phyloP scores from a whole-genome alignment of 1,139 yeast genomes.

The Suhomyces choctaworum region DNA sequence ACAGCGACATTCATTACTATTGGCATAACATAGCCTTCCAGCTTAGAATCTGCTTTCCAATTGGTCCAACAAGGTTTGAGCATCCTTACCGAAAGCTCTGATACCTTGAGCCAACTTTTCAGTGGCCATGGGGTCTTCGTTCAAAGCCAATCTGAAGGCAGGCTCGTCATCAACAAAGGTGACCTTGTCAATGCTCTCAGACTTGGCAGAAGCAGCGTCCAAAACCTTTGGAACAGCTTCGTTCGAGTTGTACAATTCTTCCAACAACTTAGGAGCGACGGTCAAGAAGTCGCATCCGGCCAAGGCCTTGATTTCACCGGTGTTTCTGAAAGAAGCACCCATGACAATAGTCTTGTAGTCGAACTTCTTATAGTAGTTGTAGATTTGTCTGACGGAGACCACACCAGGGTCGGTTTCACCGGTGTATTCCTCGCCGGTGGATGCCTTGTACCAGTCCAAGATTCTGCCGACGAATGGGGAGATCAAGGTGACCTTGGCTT shows the following conservation, averaged over 20 bases:
- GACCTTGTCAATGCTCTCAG: slow-evolving; percentile 66
- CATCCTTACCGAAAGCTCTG: slow-evolving; percentile 94
- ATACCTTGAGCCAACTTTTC: slow-evolving; percentile 98
- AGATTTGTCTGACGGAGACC: slow-evolving; percentile 78
- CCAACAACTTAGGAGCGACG: slow-evolving; percentile 90
- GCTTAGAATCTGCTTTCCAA: slow-evolving; percentile 68
- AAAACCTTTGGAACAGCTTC: slow-evolving; percentile 80
- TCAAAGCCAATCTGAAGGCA: slow-evolving; percentile 83
- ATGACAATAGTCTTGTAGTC: slow-evolving; percentile 96
- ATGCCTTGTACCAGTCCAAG: slow-evolving; percentile 96
- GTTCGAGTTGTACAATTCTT: slow-evolving; percentile 77
- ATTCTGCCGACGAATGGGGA: slow-evolving; percentile 99
- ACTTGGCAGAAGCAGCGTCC: slow-evolving; percentile 58
- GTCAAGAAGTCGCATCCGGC: slow-evolving; percentile 98
- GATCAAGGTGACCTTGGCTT: slow-evolving; percentile 91
- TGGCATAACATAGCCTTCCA: neutral
- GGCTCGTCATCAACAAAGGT: slow-evolving; percentile 84
- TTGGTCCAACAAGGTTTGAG: slow-evolving; percentile 76
- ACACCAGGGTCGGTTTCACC: slow-evolving; percentile 96
- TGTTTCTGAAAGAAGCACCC: slow-evolving; percentile 99
- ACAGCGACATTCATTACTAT: neutral
- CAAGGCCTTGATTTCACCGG: slow-evolving; percentile 92
- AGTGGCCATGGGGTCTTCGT: slow-evolving; percentile 98
- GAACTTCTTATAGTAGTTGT: slow-evolving; percentile 96
- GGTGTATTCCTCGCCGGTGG: slow-evolving; percentile 85